A percentile compares a stretch with the other conserved stretches of the same genome.
phyloP scores from a whole-genome alignment of 2,329 filamentous ascomycete species.

The Hymenotorrendiella dingleyae region DNA sequence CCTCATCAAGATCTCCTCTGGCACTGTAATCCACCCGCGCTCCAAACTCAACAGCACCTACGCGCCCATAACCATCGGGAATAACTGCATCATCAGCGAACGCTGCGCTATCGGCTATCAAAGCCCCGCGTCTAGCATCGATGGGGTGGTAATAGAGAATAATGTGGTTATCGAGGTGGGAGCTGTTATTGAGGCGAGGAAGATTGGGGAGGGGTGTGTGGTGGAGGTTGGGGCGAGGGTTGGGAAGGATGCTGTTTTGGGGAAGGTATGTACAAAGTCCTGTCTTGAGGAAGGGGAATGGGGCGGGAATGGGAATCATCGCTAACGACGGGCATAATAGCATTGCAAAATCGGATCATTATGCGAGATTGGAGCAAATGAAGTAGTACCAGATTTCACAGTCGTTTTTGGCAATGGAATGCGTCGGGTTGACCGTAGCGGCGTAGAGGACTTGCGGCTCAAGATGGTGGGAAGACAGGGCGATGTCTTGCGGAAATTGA shows the following conservation, averaged over 20 bases:
- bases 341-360: slow-evolving; percentile 66
- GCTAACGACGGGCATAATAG: too few species aligned
- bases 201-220: slow-evolving; percentile 47
- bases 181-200: slow-evolving; percentile 48
- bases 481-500: slow-evolving; percentile 59
- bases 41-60: slow-evolving; percentile 70
- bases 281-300: too few species aligned
- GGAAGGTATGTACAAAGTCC: slow-evolving; percentile 44
- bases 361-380: slow-evolving; percentile 51
- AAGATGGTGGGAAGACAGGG: slow-evolving; percentile 62
- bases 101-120: slow-evolving; percentile 48
- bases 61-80: slow-evolving; percentile 74
- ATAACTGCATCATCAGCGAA: slow-evolving; percentile 78
- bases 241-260: slow-evolving; percentile 54
- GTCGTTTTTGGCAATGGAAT: slow-evolving; percentile 63
- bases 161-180: slow-evolving; percentile 58
- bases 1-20: slow-evolving; percentile 70
- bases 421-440: slow-evolving; percentile 51
- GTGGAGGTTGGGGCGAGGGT: slow-evolving; percentile 57
- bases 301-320: too few species aligned
- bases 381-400: slow-evolving; percentile 57
- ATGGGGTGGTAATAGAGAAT: slow-evolving; percentile 47
- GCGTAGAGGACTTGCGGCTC: slow-evolving; percentile 57
- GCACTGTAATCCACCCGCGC: slow-evolving; percentile 82
- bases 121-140: slow-evolving; percentile 23